These are phyloP conservation scores for Nakaseomyces kungkrabaensis DNA, from an alignment of 1,139 yeast species.

Conservation along the genomic window DNA sequence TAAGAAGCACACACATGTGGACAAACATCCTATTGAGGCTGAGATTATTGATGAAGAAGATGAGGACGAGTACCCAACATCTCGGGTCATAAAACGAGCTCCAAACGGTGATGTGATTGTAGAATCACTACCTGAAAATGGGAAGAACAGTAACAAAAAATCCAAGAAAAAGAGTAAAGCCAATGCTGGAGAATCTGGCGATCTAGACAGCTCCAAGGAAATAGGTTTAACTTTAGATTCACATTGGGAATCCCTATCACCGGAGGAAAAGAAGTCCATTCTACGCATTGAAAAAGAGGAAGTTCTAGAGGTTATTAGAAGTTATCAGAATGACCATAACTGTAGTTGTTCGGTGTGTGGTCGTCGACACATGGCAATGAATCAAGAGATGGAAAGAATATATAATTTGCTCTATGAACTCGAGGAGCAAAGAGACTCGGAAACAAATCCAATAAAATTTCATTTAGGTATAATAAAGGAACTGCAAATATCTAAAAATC, in stretches of 20 bases:
- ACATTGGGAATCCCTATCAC: slow-evolving; percentile 61
- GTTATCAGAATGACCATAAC: slow-evolving; percentile 40
- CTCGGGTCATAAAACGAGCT: slow-evolving; percentile 62
- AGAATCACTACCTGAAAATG: slow-evolving; percentile 25
- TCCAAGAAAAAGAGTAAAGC: slow-evolving; percentile 40
- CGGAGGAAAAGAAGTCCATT: slow-evolving; percentile 51
- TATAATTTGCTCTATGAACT: slow-evolving; percentile 41
- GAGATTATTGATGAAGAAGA: slow-evolving; percentile 43
- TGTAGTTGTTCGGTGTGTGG: slow-evolving; percentile 82
- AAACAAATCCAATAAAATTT: slow-evolving; percentile 27
- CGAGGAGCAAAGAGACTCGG: slow-evolving; percentile 27
- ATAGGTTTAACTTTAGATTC: slow-evolving; percentile 22
- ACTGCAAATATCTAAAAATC: slow-evolving; percentile 20
- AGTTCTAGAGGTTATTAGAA: slow-evolving; percentile 53
- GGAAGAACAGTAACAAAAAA: slow-evolving; percentile 4
- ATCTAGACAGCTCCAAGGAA: slow-evolving; percentile 19
- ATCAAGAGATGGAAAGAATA: slow-evolving; percentile 68
- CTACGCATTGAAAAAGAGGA: slow-evolving; percentile 63
- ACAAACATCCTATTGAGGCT: slow-evolving; percentile 28
- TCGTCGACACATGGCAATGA: slow-evolving; percentile 60
- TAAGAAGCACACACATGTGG: slow-evolving; percentile 7
- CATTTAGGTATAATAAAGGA: slow-evolving; percentile 29
- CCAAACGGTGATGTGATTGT: slow-evolving; percentile 70
- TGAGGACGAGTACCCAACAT: slow-evolving; percentile 53
- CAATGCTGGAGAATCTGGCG: slow-evolving; percentile 38